phyloP scores from a whole-genome alignment of 345 rosid genomes.

The Syzygium jambos region DNA sequence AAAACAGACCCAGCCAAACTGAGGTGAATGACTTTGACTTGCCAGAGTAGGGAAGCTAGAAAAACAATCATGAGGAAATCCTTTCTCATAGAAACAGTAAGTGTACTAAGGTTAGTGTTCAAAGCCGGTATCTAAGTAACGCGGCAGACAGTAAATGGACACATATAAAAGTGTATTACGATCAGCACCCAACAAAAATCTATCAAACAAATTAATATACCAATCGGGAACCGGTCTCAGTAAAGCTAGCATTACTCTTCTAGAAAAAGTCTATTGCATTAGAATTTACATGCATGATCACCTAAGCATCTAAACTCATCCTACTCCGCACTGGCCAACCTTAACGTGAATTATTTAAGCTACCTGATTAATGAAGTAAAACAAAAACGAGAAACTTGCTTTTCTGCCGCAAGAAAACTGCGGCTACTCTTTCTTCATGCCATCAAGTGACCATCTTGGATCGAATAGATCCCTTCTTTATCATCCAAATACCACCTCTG shows the following conservation, averaged over 20 bases:
- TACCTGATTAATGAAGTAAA: not conserved
- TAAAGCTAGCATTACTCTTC: not conserved
- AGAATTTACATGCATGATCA: not conserved
- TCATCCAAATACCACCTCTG: not conserved
- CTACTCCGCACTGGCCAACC: not conserved
- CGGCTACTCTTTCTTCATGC: not conserved
- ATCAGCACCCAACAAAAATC: not conserved
- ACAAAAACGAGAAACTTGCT: not conserved
- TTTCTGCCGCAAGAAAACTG: not conserved
- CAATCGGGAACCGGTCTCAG: not conserved
- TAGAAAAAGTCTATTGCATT: not conserved
- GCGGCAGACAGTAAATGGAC: not conserved
- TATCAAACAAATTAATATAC: not conserved
- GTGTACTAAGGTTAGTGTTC: not conserved
- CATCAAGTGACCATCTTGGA: not conserved
- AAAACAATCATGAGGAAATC: not conserved
- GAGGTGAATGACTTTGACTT: not conserved
- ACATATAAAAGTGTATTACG: fast-evolving
- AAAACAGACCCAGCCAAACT: not conserved
- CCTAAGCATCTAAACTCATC: not conserved
- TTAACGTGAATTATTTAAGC: not conserved
- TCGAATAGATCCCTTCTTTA: not conserved
- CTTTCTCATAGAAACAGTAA: not conserved
- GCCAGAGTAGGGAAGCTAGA: not conserved
- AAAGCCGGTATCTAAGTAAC: not conserved